Conservation (phyloP, 768 basidiomycete species). For the Russula griseocarnosa region DNA sequence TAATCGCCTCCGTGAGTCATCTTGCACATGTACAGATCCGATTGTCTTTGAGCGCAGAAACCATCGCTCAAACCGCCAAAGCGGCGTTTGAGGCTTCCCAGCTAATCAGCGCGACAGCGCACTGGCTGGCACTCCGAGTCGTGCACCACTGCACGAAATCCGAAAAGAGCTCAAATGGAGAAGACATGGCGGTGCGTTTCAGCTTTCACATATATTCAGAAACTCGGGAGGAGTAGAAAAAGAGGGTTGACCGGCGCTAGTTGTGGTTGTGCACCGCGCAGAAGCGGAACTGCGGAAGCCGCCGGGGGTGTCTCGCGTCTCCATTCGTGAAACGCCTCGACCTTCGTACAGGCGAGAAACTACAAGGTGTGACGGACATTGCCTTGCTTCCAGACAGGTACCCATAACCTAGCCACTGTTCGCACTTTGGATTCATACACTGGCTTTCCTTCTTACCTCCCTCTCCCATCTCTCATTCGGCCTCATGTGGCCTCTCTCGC, state of each 20-base stretch:
- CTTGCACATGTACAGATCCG: too few species aligned
- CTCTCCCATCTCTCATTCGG: too few species aligned
- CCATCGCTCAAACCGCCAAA: constrained; percentile 76
- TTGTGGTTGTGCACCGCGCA: constrained; percentile 61
- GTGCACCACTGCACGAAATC: constrained; percentile 70
- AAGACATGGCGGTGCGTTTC: constrained; percentile 60
- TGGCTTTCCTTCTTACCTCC: too few species aligned
- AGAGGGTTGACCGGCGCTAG: neutral
- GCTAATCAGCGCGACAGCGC: constrained; percentile 59
- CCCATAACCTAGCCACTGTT: too few species aligned
- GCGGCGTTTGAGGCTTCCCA: constrained; percentile 85
- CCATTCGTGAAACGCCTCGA: constrained; percentile 86
- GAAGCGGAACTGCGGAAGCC: constrained; percentile 68
- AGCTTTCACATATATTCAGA: too few species aligned
- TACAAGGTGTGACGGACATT: constrained; percentile 86
- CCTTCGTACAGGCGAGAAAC: constrained; percentile 70
- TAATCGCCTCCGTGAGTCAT: too few species aligned
- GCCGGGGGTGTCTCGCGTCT: constrained; percentile 73
- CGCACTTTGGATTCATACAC: too few species aligned
- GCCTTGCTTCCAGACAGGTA: constrained; percentile 74
- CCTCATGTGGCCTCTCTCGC: too few species aligned
- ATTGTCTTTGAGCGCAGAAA: constrained; percentile 37
- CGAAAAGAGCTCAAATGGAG: constrained; percentile 67
- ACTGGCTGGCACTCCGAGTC: too few species aligned
- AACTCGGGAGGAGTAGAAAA: neutral